phyloP scores from a whole-genome alignment of 768 basidiomycete genomes.

The Phlegmacium glaucopus region DNA sequence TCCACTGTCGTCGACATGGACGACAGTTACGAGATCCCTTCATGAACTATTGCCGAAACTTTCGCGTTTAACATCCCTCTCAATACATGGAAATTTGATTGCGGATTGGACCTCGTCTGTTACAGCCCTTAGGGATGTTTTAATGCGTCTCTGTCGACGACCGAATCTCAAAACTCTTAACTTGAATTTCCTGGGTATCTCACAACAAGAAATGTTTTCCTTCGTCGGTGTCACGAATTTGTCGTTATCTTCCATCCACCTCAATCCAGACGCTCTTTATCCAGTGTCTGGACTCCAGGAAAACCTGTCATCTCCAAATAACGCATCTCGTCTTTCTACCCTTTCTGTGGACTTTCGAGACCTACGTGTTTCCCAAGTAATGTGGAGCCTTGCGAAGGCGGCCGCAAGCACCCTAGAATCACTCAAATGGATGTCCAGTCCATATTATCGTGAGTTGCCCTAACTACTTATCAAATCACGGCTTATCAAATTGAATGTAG shows the following conservation, averaged over 20 bases:
- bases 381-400: constrained; percentile 6
- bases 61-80: too few species aligned
- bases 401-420: constrained; percentile 4
- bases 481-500: not conserved
- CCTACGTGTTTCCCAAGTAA: not conserved
- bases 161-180: constrained; percentile 6
- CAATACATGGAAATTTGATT: too few species aligned
- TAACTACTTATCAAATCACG: not conserved
- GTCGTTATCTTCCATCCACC: constrained; percentile 6
- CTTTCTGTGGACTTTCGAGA: constrained; percentile 6
- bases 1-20: too few species aligned
- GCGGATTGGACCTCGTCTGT: too few species aligned
- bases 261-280: not conserved
- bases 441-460: constrained; percentile 9
- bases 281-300: not conserved
- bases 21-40: too few species aligned
- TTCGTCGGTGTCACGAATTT: constrained; percentile 9
- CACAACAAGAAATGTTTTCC: not conserved
- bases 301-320: not conserved
- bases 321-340: not conserved
- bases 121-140: not conserved
- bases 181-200: constrained; percentile 3
- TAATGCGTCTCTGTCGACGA: constrained; percentile 1
- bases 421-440: constrained; percentile 11
- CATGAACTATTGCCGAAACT: too few species aligned